phyloP scores from a whole-genome alignment of 129 eudicot species.

The Ambrosia trifida region DNA sequence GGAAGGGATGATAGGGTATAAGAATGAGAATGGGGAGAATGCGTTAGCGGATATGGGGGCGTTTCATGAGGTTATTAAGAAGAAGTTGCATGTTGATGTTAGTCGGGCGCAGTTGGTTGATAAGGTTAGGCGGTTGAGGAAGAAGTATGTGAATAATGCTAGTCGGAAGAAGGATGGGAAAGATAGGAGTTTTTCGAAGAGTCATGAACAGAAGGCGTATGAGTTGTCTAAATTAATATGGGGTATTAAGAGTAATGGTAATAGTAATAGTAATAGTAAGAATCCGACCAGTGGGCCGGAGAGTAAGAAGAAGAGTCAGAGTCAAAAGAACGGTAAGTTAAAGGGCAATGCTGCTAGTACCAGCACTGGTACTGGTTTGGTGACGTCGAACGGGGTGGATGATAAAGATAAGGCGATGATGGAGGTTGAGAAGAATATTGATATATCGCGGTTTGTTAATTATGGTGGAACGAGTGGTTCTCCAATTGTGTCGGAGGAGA shows the following conservation, averaged over 20 bases:
- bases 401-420: slow-evolving; percentile 14
- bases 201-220: slow-evolving; percentile 52
- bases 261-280: not conserved
- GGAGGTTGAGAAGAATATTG: slow-evolving; percentile 24
- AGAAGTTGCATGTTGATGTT: slow-evolving; percentile 53
- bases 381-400: slow-evolving; percentile 21
- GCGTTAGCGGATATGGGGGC: slow-evolving; percentile 47
- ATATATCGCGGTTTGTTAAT: slow-evolving; percentile 25
- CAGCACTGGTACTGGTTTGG: slow-evolving; percentile 3
- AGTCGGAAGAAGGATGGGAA: slow-evolving; percentile 46
- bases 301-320: slow-evolving; percentile 22
- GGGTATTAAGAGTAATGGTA: slow-evolving; percentile 32
- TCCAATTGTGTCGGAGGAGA: slow-evolving; percentile 23
- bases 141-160: slow-evolving; percentile 46
- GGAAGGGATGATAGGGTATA: slow-evolving; percentile 46
- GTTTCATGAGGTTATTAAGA: slow-evolving; percentile 58
- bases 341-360: slow-evolving; percentile 7
- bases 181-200: slow-evolving; percentile 41
- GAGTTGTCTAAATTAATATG: slow-evolving; percentile 61
- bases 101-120: slow-evolving; percentile 46
- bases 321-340: slow-evolving; percentile 20
- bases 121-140: slow-evolving; percentile 57
- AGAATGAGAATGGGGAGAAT: slow-evolving; percentile 26
- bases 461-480: slow-evolving; percentile 15
- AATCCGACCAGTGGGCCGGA: not conserved